These are phyloP conservation scores for Zymoseptoria crescenta DNA, from an alignment of 2,329 filamentous ascomycete species.

Conservation along the genomic window DNA sequence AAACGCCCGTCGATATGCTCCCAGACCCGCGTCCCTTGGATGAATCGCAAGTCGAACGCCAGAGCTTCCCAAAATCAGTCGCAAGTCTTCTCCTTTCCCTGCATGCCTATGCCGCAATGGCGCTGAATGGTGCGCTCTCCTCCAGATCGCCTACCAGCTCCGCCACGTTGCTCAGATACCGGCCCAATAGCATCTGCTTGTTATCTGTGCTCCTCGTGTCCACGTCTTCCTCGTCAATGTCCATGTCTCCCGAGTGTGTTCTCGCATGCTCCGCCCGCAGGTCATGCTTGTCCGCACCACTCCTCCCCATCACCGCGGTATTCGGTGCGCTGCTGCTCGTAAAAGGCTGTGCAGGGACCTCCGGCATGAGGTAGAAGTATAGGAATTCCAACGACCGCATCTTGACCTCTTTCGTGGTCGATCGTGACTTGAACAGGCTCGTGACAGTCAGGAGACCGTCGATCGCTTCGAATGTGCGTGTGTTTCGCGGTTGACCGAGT, in stretches of 20 bases:
- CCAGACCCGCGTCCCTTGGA: neutral
- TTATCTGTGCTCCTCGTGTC: conserved; percentile 63
- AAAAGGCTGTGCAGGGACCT: conserved; percentile 45
- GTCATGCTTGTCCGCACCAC: conserved; percentile 18
- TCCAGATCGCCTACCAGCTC: conserved; percentile 73
- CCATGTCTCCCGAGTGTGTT: conserved; percentile 29
- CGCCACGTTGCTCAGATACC: conserved; percentile 73
- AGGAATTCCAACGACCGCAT: conserved; percentile 94
- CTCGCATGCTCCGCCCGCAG: conserved; percentile 18
- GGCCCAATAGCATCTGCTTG: conserved; percentile 70
- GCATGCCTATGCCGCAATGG: neutral
- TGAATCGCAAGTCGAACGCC: neutral
- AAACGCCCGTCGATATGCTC: neutral
- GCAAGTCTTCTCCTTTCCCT: neutral
- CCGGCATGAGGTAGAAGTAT: conserved; percentile 98
- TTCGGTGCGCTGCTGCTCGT: conserved; percentile 21
- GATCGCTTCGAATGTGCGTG: conserved; percentile 81
- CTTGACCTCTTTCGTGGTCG: conserved; percentile 81
- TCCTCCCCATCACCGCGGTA: conserved; percentile 21
- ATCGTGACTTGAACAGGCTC: conserved; percentile 82
- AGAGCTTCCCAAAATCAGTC: neutral
- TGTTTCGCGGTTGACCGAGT: conserved; percentile 78
- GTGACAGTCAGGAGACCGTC: conserved; percentile 89
- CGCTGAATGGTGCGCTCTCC: conserved; percentile 61
- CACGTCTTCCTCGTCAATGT: conserved; percentile 28